These are phyloP conservation scores for Tilletia setariae DNA, from an alignment of 1,284 basidiomycete genomes.

Conservation along the genomic window DNA sequence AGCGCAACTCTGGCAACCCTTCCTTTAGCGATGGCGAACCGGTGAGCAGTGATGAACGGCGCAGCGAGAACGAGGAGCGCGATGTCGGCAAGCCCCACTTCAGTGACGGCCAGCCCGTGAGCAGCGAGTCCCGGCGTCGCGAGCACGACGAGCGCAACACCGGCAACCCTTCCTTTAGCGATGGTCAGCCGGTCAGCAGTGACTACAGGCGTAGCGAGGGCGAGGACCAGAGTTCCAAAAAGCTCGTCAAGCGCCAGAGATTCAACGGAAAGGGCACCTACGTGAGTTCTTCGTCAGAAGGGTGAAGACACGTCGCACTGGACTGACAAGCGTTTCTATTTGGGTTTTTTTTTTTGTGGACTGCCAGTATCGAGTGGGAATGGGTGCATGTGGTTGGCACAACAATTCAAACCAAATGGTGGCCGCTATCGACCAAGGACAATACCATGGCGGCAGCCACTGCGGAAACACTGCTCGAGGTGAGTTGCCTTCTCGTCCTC, in stretches of 20 bases:
- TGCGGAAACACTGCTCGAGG: constrained; percentile 2
- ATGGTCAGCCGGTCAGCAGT: background rate
- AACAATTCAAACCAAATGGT: constrained; percentile 4
- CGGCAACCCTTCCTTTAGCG: background rate
- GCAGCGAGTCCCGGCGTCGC: background rate
- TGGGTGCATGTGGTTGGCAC: constrained; percentile 10
- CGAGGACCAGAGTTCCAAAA: background rate
- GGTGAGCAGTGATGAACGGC: background rate
- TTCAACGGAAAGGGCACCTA: constrained; percentile 5
- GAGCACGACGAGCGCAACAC: background rate
- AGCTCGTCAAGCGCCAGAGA: background rate
- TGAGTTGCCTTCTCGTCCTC: background rate
- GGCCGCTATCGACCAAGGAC: background rate
- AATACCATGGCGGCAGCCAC: background rate
- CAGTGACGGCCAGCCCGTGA: background rate
- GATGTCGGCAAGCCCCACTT: background rate
- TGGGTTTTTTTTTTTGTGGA: background rate
- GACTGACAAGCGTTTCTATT: background rate
- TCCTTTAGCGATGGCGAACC: background rate
- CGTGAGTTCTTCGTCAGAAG: background rate
- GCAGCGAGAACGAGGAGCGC: background rate
- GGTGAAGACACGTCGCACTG: background rate
- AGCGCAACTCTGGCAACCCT: background rate
- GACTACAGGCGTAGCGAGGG: background rate
- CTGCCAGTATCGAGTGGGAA: constrained; percentile 10